Conservation (phyloP, 1,139 yeast genomes). For the Suhomyces chickasaworum region DNA sequence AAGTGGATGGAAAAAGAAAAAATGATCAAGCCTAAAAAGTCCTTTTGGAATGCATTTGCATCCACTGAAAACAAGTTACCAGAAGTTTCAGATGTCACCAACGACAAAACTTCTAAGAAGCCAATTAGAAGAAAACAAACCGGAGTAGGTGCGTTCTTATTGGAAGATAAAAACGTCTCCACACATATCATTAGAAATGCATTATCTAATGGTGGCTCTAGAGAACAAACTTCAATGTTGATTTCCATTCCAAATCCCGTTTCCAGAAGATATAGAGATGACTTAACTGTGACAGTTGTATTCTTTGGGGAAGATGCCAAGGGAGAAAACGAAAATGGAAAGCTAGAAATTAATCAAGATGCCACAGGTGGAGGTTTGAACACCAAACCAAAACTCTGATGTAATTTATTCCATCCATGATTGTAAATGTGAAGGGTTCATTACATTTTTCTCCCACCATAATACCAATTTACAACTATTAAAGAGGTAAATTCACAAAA, state of each 20-base stretch:
- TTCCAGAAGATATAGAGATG: constrained; percentile 92
- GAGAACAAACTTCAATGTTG: constrained; percentile 83
- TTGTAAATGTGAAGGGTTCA: neutral
- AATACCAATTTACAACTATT: neutral
- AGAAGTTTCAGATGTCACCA: constrained; percentile 61
- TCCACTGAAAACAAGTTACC: constrained; percentile 58
- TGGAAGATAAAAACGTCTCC: constrained; percentile 84
- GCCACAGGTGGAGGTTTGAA: constrained; percentile 62
- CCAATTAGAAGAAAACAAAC: constrained; percentile 43
- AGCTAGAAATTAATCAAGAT: constrained; percentile 52
- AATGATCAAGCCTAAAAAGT: constrained; percentile 56
- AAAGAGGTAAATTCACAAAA: neutral
- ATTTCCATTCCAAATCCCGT: constrained; percentile 93
- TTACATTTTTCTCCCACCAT: neutral
- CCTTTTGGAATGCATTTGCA: constrained; percentile 51
- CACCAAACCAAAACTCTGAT: constrained; percentile 52
- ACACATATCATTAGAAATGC: constrained; percentile 95
- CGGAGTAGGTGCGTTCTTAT: constrained; percentile 42
- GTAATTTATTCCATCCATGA: neutral
- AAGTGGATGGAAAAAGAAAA: constrained; percentile 88
- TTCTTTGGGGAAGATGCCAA: constrained; percentile 70
- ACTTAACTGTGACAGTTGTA: constrained; percentile 91
- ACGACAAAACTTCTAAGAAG: constrained; percentile 50
- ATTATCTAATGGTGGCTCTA: constrained; percentile 81
- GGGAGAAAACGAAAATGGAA: constrained; percentile 48